These are phyloP conservation scores for Chaetomiaceae sp. DNA, from an alignment of 2,329 filamentous ascomycete genomes.

Conservation along the genomic window DNA sequence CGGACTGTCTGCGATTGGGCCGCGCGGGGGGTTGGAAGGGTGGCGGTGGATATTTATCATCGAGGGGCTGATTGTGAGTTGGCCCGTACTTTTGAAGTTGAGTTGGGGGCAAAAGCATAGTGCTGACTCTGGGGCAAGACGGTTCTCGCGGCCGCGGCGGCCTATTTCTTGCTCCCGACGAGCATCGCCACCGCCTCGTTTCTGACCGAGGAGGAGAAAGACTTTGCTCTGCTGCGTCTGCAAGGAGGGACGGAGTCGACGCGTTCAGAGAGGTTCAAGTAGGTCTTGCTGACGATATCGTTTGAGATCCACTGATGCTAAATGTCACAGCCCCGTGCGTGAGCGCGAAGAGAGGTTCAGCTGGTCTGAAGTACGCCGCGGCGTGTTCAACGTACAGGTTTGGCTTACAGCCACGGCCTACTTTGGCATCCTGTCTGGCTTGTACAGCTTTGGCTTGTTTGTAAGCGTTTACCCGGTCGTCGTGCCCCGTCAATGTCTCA, in stretches of 20 bases:
- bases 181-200: slow-evolving; percentile 1
- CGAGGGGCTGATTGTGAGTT: slow-evolving; percentile 28
- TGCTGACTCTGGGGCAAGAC: neutral
- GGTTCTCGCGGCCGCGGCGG: neutral
- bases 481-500: slow-evolving; percentile 47
- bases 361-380: slow-evolving; percentile 59
- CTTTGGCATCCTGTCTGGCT: slow-evolving; percentile 41
- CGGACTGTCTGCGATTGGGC: slow-evolving; percentile 13
- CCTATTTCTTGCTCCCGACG: slow-evolving; percentile 1
- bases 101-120: too few relatives aligned
- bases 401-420: slow-evolving; percentile 32
- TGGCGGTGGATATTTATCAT: slow-evolving; percentile 67
- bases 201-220: neutral
- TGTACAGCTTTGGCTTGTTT: slow-evolving; percentile 6
- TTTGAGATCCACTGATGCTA: too few relatives aligned
- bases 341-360: slow-evolving; percentile 51
- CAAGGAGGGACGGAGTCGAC: neutral
- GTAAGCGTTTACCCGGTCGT: slow-evolving; percentile 47
- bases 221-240: neutral
- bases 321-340: neutral
- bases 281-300: neutral
- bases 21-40: slow-evolving; percentile 46
- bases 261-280: neutral
- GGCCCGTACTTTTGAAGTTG: neutral
- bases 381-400: slow-evolving; percentile 43